phyloP scores from a whole-genome alignment of 2,329 filamentous ascomycete genomes.

The Raffaelea ambrosiae region DNA sequence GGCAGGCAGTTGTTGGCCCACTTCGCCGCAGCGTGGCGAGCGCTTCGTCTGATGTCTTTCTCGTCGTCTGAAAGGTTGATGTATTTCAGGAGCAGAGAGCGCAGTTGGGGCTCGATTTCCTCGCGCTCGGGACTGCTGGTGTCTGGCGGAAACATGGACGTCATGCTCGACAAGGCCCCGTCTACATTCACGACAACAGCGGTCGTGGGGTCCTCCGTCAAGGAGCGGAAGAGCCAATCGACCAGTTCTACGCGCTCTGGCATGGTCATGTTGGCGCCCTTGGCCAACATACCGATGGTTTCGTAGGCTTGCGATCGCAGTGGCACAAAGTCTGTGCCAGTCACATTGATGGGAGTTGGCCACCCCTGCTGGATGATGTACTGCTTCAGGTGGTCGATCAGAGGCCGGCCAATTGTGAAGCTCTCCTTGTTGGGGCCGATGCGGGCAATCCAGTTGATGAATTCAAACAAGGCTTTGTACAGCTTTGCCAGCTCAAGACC shows the following conservation, averaged over 20 bases:
- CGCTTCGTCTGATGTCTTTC: constrained; percentile 54
- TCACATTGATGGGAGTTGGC: constrained; percentile 52
- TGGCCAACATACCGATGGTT: constrained; percentile 74
- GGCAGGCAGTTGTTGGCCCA: constrained; percentile 85
- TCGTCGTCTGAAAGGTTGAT: constrained; percentile 45
- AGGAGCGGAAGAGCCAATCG: constrained; percentile 72
- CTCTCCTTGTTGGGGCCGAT: constrained; percentile 52
- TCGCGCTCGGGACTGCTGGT: background rate
- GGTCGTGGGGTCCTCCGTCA: constrained; percentile 68
- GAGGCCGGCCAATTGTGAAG: constrained; percentile 39
- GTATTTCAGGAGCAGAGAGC: constrained; percentile 56
- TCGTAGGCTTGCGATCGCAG: constrained; percentile 81
- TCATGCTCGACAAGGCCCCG: constrained; percentile 72
- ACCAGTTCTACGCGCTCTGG: constrained; percentile 42
- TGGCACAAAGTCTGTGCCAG: constrained; percentile 45
- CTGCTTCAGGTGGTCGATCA: constrained; percentile 60
- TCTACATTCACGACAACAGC: constrained; percentile 82
- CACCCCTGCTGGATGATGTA: constrained; percentile 79
- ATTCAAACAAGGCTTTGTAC: constrained; percentile 73
- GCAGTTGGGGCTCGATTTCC: constrained; percentile 26
- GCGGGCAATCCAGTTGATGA: constrained; percentile 78
- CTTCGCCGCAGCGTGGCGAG: constrained; percentile 73
- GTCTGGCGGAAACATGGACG: constrained; percentile 30
- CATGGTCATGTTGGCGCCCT: constrained; percentile 50
- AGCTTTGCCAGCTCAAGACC: constrained; percentile 72